Conservation (phyloP, 306 rosid species). For the Castanopsis chinensis region DNA sequence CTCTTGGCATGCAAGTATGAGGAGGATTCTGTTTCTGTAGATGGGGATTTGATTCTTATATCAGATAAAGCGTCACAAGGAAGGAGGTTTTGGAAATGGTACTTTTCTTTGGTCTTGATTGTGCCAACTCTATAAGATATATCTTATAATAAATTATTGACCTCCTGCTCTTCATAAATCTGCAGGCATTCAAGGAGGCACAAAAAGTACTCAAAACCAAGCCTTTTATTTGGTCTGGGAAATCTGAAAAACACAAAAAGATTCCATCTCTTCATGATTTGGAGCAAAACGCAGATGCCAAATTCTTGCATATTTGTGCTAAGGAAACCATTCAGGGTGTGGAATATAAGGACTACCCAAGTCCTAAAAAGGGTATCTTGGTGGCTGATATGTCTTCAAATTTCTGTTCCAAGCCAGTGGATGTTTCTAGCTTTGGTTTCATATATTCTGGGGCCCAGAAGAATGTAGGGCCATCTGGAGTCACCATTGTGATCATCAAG, state of each 20-base stretch:
- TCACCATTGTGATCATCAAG: slow-evolving; percentile 72
- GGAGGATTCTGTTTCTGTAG: slow-evolving; percentile 87
- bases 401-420: slow-evolving; percentile 92
- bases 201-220: slow-evolving; percentile 65
- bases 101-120: slow-evolving; percentile 3
- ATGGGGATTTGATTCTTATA: slow-evolving; percentile 80
- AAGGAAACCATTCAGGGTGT: slow-evolving; percentile 96
- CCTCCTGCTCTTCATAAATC: neutral
- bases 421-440: slow-evolving; percentile 74
- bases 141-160: slow-evolving; percentile 1
- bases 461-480: slow-evolving; percentile 95
- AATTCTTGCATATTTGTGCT: slow-evolving; percentile 74
- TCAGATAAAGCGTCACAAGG: slow-evolving; percentile 79
- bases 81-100: slow-evolving; percentile 88
- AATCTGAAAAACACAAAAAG: slow-evolving; percentile 73
- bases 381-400: slow-evolving; percentile 95
- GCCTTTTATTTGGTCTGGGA: slow-evolving; percentile 82
- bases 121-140: neutral
- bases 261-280: slow-evolving; percentile 57
- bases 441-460: slow-evolving; percentile 96
- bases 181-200: slow-evolving; percentile 87
- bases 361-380: slow-evolving; percentile 45
- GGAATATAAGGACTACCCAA: slow-evolving; percentile 80
- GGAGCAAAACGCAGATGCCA: slow-evolving; percentile 58
- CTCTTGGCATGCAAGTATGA: slow-evolving; percentile 96